Base-by-base conservation (phyloP, 768 basidiomycete genomes). In the Ephemerocybe angulata region DNA sequence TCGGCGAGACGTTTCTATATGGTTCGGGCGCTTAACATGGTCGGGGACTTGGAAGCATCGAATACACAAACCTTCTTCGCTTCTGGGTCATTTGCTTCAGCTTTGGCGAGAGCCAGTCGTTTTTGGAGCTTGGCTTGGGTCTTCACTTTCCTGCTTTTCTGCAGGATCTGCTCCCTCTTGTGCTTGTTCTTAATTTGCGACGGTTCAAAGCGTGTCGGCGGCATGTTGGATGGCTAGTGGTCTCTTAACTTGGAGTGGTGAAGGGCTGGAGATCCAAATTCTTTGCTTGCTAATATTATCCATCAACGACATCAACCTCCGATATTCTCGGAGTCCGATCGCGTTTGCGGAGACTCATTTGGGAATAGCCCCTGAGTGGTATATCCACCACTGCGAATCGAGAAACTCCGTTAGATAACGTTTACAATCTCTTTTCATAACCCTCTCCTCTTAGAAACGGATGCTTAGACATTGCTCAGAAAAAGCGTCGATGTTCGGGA, bases 141-240 rank as follows among this genome's bases (percentile, higher is more conserved):
- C 66, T 92, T 92, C 15, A 86, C 82, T 64, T 85, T 85, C 73
- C 90, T 95, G 31, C 70, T 73, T 70, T 90, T 93, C 5, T 80
- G 70, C 17, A 83, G 73, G 27, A 92, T 70, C 56, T 93, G 86
- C 60, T 93, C 88, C 55, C 94, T 78, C 70, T 95, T 96, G 53
- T 86, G 71, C 63, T 95, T 95, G 75, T 98, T 97, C 65, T 83
- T 87, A 59, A 96, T 93, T 10, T 77, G 62, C 4, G 85, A 87
- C 0, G 86, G 77, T 59, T 83, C 80, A 63, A 86, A 81, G 28
- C 83, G 76, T 54, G 67, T 69, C 19, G 82, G 68, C 48, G 83
- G 73, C 85, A 88, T 88, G 53, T 38, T 59, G n/a, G 57, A 25
- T 25, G 43, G 29, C 10, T 50, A 3, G 30, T 28, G 12, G 48